Conservation (phyloP, 495 filamentous ascomycete genomes). For the Peziza echinospora region DNA sequence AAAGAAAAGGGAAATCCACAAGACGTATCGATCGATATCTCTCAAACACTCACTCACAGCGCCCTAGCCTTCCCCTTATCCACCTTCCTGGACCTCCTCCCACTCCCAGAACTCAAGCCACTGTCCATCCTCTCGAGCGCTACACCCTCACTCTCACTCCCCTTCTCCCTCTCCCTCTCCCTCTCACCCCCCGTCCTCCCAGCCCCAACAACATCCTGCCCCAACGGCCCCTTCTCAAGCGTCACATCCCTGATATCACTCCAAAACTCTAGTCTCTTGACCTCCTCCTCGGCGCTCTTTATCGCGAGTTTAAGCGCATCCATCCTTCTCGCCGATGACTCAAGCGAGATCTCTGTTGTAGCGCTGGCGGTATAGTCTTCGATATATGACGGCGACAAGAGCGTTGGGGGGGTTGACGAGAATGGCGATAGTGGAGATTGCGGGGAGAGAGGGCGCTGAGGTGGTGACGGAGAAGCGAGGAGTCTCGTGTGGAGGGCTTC, state of each 20-base stretch:
- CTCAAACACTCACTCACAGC: background rate
- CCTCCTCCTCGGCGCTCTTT: constrained; percentile 42
- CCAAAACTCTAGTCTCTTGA: constrained; percentile 50
- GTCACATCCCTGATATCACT: constrained; percentile 46
- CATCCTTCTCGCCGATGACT: constrained; percentile 22
- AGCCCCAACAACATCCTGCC: background rate
- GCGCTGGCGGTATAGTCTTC: background rate
- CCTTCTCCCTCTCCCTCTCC: background rate
- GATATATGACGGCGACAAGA: constrained; percentile 1
- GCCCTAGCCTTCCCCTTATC: background rate
- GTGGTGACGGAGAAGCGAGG: constrained; percentile 9
- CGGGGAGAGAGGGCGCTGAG: background rate
- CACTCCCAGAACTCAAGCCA: too few relatives aligned
- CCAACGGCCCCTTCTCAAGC: constrained; percentile 23
- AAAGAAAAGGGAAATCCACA: background rate
- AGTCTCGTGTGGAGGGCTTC: background rate
- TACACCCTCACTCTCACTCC: background rate
- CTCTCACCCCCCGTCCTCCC: background rate
- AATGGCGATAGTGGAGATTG: constrained; percentile 1
- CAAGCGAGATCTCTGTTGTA: constrained; percentile 7
- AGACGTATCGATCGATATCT: background rate
- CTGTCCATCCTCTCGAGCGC: background rate
- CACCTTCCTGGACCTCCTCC: background rate
- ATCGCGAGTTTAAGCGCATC: constrained; percentile 36
- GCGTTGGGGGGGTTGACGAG: too few relatives aligned